Percentiles rank a stretch among this genome's conserved stretches.
phyloP scores from a whole-genome alignment of 441 rosid species.

The Populus hybrid region DNA sequence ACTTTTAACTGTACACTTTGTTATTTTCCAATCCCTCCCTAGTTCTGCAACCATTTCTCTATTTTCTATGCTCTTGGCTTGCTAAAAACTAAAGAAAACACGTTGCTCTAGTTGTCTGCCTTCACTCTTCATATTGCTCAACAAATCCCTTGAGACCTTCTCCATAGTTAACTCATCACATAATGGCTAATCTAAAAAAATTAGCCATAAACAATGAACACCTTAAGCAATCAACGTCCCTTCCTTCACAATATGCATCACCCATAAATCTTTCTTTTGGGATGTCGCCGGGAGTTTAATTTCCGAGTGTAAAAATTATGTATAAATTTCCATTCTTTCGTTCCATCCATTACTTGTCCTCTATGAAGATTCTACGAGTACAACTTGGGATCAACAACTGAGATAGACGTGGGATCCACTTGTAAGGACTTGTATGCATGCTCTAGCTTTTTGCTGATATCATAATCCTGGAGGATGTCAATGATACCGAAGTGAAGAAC shows the following conservation, averaged over 20 bases:
- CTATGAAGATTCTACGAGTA: too few relatives aligned
- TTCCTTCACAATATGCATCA: not conserved
- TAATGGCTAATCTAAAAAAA: not conserved
- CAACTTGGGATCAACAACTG: too few relatives aligned
- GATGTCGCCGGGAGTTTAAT: too few relatives aligned
- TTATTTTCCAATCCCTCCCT: not conserved
- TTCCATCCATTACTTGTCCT: too few relatives aligned
- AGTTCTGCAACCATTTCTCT: not conserved
- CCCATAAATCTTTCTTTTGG: too few relatives aligned
- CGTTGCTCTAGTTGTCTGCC: not conserved
- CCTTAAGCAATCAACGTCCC: not conserved
- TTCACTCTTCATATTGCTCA: not conserved
- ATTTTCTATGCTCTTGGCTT: not conserved
- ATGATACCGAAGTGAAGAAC: conserved; percentile 85
- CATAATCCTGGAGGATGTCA: not conserved
- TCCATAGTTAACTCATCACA: not conserved
- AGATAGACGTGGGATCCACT: too few relatives aligned
- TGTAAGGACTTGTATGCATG: too few relatives aligned
- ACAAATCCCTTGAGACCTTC: not conserved
- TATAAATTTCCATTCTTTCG: too few relatives aligned
- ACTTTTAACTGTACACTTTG: too few relatives aligned
- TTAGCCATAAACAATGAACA: not conserved
- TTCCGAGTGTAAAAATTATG: too few relatives aligned
- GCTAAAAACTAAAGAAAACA: conserved; percentile 5
- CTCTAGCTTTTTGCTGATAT: too few relatives aligned